A percentile compares a stretch with the other conserved stretches of the same genome.
phyloP scores from a whole-genome alignment of 2,329 filamentous ascomycete genomes.

The Phaeosphaeria sp. region DNA sequence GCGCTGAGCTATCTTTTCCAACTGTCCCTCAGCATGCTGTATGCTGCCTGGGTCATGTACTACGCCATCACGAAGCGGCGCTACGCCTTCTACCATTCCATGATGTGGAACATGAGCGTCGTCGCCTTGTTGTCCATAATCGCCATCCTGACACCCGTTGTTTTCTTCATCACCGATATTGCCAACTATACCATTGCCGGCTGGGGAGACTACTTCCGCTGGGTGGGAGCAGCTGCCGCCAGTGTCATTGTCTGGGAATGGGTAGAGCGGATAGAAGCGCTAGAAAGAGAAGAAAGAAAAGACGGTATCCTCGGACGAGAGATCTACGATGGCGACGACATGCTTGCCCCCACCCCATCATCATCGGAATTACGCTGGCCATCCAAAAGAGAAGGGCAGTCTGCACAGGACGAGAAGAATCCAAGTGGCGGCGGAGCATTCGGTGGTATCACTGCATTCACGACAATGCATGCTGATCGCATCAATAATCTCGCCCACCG shows the following conservation, averaged over 20 bases:
- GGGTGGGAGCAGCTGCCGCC: constrained; percentile 93
- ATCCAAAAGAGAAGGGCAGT: constrained; percentile 46
- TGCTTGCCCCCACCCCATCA: constrained; percentile 73
- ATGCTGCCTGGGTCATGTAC: constrained; percentile 93
- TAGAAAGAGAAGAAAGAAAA: constrained; percentile 92
- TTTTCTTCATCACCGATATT: constrained; percentile 93
- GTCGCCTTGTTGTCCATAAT: constrained; percentile 80
- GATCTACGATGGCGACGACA: constrained; percentile 92
- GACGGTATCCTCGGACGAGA: constrained; percentile 90
- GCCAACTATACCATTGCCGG: constrained; percentile 83
- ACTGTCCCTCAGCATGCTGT: constrained; percentile 82
- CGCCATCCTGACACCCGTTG: constrained; percentile 85
- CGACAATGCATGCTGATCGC: constrained; percentile 32
- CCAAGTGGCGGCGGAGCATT: constrained; percentile 30
- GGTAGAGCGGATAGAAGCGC: constrained; percentile 91
- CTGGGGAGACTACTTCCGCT: constrained; percentile 94
- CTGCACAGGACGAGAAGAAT: constrained; percentile 41
- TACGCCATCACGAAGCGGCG: constrained; percentile 91
- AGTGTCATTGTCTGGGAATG: constrained; percentile 99
- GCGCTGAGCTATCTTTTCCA: constrained; percentile 92
- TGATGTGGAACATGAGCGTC: constrained; percentile 88
- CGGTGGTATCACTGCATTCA: constrained; percentile 29
- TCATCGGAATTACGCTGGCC: constrained; percentile 62
- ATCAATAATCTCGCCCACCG: constrained; percentile 38
- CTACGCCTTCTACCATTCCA: constrained; percentile 87